Conservation (phyloP, 2,329 filamentous ascomycete genomes). For the Scedosporium boydii region DNA sequence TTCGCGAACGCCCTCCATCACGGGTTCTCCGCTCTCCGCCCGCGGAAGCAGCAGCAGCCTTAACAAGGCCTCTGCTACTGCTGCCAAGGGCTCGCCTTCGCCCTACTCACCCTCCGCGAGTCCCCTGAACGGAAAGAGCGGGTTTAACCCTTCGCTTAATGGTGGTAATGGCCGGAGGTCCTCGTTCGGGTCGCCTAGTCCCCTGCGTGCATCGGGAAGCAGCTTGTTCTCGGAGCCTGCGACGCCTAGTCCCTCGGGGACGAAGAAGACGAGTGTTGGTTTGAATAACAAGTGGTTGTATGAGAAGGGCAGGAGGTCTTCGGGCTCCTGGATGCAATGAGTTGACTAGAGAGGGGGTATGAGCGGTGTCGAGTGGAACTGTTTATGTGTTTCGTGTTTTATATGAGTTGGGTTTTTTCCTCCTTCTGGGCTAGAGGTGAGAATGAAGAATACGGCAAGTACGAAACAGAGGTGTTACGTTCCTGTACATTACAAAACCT, state of each 20-base stretch:
- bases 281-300: constrained; percentile 95
- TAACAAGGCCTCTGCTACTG: constrained; percentile 12
- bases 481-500: no score
- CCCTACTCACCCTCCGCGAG: constrained; percentile 36
- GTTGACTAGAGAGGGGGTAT: background rate
- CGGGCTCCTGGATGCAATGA: constrained; percentile 30
- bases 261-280: constrained; percentile 63
- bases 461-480: no score
- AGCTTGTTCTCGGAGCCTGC: constrained; percentile 46
- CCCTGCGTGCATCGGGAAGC: constrained; percentile 29
- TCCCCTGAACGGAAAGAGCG: constrained; percentile 56
- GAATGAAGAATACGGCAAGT: no score
- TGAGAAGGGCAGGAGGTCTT: constrained; percentile 61
- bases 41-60: constrained; percentile 36
- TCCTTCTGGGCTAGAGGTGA: no score
- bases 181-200: constrained; percentile 51
- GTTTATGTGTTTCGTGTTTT: background rate
- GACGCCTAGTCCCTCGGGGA: constrained; percentile 57
- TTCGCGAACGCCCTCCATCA: constrained; percentile 59
- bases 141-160: constrained; percentile 40
- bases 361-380: background rate
- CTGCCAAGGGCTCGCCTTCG: constrained; percentile 29
- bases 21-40: constrained; percentile 48
- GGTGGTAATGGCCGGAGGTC: constrained; percentile 40
- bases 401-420: background rate